A percentile compares a stretch with the other conserved stretches of the same genome.
phyloP scores from a whole-genome alignment of 352 stramenopile species.

The Pythium vanterpoolii region DNA sequence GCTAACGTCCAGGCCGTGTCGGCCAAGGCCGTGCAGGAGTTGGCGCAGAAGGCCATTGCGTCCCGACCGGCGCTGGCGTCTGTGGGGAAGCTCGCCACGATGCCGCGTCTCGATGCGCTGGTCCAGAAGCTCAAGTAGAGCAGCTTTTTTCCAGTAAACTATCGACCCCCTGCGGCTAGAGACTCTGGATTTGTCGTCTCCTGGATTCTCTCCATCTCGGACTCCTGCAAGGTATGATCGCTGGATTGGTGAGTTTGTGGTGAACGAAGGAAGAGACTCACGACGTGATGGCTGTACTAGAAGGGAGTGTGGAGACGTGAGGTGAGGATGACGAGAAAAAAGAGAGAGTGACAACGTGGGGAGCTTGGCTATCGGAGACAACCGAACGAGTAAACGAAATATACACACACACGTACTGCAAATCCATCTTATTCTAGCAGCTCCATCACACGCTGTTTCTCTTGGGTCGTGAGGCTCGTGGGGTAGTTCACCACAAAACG shows the following conservation, averaged over 20 bases:
- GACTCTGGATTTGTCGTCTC: neutral
- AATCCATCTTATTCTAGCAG: constrained; percentile 6
- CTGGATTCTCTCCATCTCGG: neutral
- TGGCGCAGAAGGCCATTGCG: constrained; percentile 74
- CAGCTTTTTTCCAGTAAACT: constrained; percentile 4
- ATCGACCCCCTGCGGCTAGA: neutral
- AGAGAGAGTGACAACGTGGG: neutral
- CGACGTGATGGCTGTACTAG: neutral
- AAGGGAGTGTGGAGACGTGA: constrained; percentile 1
- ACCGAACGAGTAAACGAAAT: constrained; percentile 7
- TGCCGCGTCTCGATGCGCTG: constrained; percentile 72
- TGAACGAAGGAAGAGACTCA: neutral
- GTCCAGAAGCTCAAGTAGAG: constrained; percentile 78
- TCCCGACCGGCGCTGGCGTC: constrained; percentile 71
- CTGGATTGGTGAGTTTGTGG: neutral
- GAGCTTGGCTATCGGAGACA: neutral
- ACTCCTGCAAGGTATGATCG: constrained; percentile 3
- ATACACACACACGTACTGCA: constrained; percentile 1
- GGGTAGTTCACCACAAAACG: constrained; percentile 93
- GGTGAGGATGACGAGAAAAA: neutral
- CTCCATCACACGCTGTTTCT: constrained; percentile 9
- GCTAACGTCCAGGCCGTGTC: constrained; percentile 38
- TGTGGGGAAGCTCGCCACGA: constrained; percentile 64
- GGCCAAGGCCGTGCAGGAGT: constrained; percentile 63
- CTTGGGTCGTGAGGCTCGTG: constrained; percentile 31